Evolutionary conservation across 805 yeast species (phyloP), one percentile per base, ranked within the genome.

Genomic region (Pichia thaimueangensis): DNA sequence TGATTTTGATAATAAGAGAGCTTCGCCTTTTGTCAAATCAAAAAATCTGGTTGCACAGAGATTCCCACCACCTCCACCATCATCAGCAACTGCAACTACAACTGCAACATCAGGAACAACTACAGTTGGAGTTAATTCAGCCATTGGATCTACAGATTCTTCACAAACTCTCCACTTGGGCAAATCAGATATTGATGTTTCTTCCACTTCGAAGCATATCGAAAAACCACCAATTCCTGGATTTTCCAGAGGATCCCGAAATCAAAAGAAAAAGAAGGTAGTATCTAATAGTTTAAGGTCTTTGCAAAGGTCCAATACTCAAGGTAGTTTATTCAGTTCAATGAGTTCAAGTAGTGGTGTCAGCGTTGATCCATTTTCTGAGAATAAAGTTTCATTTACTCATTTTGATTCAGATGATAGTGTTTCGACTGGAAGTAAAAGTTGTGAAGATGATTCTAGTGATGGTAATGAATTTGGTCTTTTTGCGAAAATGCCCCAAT

Each of bases 401-500:
- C 20, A 41, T 11, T 28, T 43, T 24, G 47, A 42, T 6, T 5
- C 29, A 12, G 38, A 38, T 19, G 33, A 35, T 12, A 19, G 24
- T 22, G 27, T 39, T 24, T 39, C 42, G 7, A 13, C 20, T 15
- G 35, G 36, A n/a, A 22, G 35, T 35, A 30, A 16, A 9, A 17
- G 15, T 13, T 15, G 10, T 8, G 15, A 41, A 19, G 37, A 37
- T 20, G 43, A 39, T 22, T 35, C 25, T 8, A 19, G 16, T 6
- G 42, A 33, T 31, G 40, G 32, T 37, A 29, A 30, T 31, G 47
- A 39, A 15, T 47, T 47, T 39, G 48, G 46, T 3, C 32, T 48
- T 20, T 89, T 89, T 65, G 83, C 75, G n/a, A 80, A 74, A 47
- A 89, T 81, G 0, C 93, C 95, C 0, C n/a, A n/a, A n/a, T n/a